Base-by-base conservation (phyloP, 2,329 filamentous ascomycete genomes). In the Chalara sp. region DNA sequence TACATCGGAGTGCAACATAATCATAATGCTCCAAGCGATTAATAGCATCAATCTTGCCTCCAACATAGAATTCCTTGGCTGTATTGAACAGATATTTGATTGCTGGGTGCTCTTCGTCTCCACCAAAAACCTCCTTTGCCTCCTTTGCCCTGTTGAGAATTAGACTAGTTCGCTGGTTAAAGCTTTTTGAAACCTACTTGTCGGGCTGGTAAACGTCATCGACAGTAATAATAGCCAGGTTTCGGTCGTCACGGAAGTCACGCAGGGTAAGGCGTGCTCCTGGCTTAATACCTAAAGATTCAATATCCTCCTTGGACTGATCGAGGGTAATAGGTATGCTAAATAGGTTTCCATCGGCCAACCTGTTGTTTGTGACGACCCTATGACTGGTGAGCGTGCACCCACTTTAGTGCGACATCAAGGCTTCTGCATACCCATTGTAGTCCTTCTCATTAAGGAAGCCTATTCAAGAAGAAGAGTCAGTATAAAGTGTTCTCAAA, bases 361-460 rank as follows among this genome's bases (percentile, higher is more conserved):
- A 86, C 63, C 93, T 88, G 75, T 87, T 84, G 62, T 92, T 82
- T 70, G 86, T 84, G 60, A 96, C 91, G 58, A 99, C 93, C 57
- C 90, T 93, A 66, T 35, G 39, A 42, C 29, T 59, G 70, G 65
- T 62, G 45, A 61, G 72, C 66, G 53, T 51, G 42, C 8, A 13
- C 7, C 53, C 44, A 50, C 31, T 32, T 42, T 33, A 30, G 32
- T 7, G n/a, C 11, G 32, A 13, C 21, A 49, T 49, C 47, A 39
- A 6, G 43, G 41, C 13, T 21, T 31, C 39, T 51, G 70, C 79
- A 61, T 80, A 92, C 89, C 87, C 84, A 72, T 95, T 87, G 78
- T 96, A 99, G 73, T 99, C 93, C 73, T 89, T 86, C 78, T 99
- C 84, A 71, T 82, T 96, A 87, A 99, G 86, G 78, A 99, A 99